Base-by-base conservation (phyloP, 2,329 filamentous ascomycete genomes). In the Cadophora malorum region DNA sequence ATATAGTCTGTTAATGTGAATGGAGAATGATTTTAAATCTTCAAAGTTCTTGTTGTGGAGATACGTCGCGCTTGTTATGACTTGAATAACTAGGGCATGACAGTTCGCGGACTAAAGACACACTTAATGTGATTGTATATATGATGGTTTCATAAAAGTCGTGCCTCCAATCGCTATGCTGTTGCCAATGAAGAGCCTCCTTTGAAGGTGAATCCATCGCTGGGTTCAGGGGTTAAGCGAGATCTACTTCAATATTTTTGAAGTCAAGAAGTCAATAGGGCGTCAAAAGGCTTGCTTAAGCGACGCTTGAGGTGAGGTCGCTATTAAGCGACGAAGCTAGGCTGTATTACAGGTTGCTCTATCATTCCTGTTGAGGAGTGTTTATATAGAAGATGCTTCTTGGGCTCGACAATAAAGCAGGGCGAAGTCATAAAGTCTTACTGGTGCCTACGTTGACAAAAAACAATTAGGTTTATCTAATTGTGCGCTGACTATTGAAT, bases 1-100 rank as follows among this genome's bases (percentile, higher is more conserved):
- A 41, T 38, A 59, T 41, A 59, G 23, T 10, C 14, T 14, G 55
- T 10, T 59, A 38, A 41, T 59, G 8, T 59, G 35, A n/a, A 59
- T 41, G 55, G 33, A 25, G n/a, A 41, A 59, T 41, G 33, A 59
- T 23, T 21, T 41, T 25, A 10, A 2, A 59, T 38, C 3, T 59
- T 28, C 41, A 9, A 25, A 41, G 14, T 0, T 8, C n/a, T 3
- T 59, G n/a, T 25, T 25, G n/a, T 7, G 12, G 23, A 31, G 23
- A n/a, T 19, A 3, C 23, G 12, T 21, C 6, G 4, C 31, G 10
- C 16, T 52, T 28, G 31, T 53, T 31, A 4, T 31, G 4, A 19
- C 19, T 5, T 31, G 50, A 19, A 3, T 2, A 7, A 53, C 2
- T 53, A 4, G 49, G 8, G 21, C 0, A 21, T 52, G 49, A 25